Conservation (phyloP, 129 eudicot genomes). For the Chrysanthemum makinoi region DNA sequence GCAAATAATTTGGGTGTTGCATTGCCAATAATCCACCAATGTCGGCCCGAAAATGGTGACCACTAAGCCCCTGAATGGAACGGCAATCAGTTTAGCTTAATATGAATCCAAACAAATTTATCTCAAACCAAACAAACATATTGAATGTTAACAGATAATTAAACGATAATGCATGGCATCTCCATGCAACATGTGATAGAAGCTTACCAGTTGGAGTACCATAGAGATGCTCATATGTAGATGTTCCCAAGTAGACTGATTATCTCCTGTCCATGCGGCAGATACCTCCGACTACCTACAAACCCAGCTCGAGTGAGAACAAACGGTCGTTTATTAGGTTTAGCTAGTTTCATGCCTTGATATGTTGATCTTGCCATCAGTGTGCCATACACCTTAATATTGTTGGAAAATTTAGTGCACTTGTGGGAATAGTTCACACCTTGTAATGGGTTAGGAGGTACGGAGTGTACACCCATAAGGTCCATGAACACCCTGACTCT, state of each 20-base stretch:
- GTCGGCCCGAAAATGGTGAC: conserved; percentile 97
- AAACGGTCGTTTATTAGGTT: conserved; percentile 77
- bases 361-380: conserved; percentile 93
- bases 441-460: no score
- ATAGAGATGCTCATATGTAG: conserved; percentile 94
- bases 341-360: conserved; percentile 81
- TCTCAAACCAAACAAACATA: background rate
- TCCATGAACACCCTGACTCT: no score
- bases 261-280: conserved; percentile 98
- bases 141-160: background rate
- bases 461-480: no score
- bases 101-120: background rate
- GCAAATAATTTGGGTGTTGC: conserved; percentile 93
- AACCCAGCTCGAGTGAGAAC: conserved; percentile 96
- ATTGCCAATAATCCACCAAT: conserved; percentile 96
- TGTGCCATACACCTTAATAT: conserved; percentile 86
- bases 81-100: no score
- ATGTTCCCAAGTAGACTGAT: conserved; percentile 96
- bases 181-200: background rate
- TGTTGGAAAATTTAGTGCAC: no score
- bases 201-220: conserved; percentile 91
- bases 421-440: no score
- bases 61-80: conserved; percentile 73
- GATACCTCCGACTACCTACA: conserved; percentile 91
- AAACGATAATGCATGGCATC: background rate